Conservation (phyloP, 352 stramenopile species). For the Vaucheria bursata region DNA sequence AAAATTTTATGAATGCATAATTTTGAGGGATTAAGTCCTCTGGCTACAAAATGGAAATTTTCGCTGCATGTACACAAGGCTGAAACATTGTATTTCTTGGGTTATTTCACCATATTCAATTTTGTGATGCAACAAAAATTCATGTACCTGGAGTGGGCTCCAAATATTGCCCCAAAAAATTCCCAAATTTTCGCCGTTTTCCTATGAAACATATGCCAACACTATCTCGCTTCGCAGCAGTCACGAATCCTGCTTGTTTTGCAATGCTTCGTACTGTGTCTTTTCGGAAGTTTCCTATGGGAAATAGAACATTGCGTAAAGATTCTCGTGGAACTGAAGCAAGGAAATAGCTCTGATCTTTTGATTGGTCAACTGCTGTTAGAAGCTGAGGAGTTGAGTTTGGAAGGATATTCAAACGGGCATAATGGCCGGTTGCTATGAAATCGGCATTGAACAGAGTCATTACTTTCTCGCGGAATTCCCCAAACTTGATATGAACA, state of each 20-base stretch:
- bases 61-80: too few species aligned
- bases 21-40: too few species aligned
- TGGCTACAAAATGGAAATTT: too few species aligned
- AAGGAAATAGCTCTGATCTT: constrained; percentile 97
- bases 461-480: constrained; percentile 77
- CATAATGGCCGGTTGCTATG: constrained; percentile 73
- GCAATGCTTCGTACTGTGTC: constrained; percentile 78
- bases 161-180: constrained; percentile 87
- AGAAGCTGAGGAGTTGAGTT: constrained; percentile 59
- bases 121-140: too few species aligned
- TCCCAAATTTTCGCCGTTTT: constrained; percentile 70
- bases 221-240: constrained; percentile 81
- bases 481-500: constrained; percentile 95
- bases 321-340: constrained; percentile 46
- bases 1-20: too few species aligned
- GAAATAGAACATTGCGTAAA: constrained; percentile 72
- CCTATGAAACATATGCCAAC: constrained; percentile 98
- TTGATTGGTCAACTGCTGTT: constrained; percentile 68
- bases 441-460: constrained; percentile 69
- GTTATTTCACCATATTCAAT: too few species aligned
- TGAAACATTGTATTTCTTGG: too few species aligned
- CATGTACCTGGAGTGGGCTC: constrained; percentile 54
- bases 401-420: background rate
- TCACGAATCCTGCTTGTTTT: constrained; percentile 62
- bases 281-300: constrained; percentile 81